A percentile compares a stretch with the other conserved stretches of the same genome.
Conservation (phyloP, 441 rosid genomes). For the Syzygium syzygioides region DNA sequence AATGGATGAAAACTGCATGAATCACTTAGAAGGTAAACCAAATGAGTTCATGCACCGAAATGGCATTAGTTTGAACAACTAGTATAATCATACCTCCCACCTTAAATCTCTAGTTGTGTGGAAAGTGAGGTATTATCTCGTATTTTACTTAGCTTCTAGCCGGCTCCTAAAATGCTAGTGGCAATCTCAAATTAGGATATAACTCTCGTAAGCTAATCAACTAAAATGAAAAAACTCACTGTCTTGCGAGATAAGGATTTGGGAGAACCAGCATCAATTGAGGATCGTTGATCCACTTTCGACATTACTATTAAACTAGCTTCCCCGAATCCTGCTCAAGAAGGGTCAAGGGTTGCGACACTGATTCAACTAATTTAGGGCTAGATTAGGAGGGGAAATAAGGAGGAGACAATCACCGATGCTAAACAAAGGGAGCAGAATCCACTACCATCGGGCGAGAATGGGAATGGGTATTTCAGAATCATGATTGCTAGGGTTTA, state of each 20-base stretch:
- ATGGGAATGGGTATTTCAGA: neutral
- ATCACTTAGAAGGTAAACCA: neutral
- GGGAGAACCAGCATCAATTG: neutral
- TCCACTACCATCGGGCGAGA: neutral
- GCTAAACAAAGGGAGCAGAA: neutral
- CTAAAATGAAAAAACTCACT: neutral
- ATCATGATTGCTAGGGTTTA: neutral
- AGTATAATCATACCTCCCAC: neutral
- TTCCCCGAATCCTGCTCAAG: neutral
- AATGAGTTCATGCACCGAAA: neutral
- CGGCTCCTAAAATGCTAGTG: neutral
- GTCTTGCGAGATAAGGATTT: neutral
- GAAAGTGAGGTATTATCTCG: neutral
- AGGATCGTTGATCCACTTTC: neutral
- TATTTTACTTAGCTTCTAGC: neutral
- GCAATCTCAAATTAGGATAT: neutral
- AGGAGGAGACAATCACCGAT: neutral
- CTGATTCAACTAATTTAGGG: neutral
- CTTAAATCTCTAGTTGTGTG: neutral
- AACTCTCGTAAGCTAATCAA: neutral
- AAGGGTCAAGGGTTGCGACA: neutral
- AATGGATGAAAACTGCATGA: neutral
- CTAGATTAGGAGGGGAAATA: neutral
- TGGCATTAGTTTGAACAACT: neutral
- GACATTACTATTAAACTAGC: neutral